A percentile compares a stretch with the other conserved stretches of the same genome.
Evolutionary conservation across 164 flowering plant genomes (phyloP).

Genomic region (Euptelea pleiosperma): DNA sequence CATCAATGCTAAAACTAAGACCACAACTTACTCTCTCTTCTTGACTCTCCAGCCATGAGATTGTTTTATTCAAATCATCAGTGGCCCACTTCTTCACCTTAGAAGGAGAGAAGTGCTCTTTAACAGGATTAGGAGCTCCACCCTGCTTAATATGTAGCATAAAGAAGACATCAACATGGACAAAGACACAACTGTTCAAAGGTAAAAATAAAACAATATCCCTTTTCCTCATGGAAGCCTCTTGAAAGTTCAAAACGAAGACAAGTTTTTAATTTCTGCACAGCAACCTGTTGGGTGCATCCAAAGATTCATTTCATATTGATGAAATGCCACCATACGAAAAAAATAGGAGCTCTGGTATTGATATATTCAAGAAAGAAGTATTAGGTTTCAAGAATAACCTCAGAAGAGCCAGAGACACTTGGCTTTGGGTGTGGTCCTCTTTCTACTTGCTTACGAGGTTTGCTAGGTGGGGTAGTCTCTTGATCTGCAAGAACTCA

Average conservation of each 20-base stretch:
- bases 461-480: slow-evolving; percentile 29
- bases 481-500: slow-evolving; percentile 40
- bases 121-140: slow-evolving; percentile 25
- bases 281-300: background rate
- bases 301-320: background rate
- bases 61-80: slow-evolving; percentile 65
- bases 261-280: background rate
- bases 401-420: slow-evolving; percentile 41
- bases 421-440: slow-evolving; percentile 25
- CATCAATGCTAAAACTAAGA: background rate
- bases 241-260: background rate
- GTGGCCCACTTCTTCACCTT: slow-evolving; percentile 74
- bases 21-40: slow-evolving; percentile 70
- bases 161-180: background rate
- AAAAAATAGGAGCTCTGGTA: background rate
- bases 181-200: background rate
- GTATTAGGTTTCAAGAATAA: slow-evolving; percentile 10
- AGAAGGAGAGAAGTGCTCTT: slow-evolving; percentile 44
- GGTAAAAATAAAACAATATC: background rate
- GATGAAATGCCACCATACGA: too few relatives aligned
- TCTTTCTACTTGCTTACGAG: slow-evolving; percentile 38
- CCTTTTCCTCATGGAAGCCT: background rate
- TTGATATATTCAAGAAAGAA: background rate
- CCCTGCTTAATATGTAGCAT: slow-evolving; percentile 30
- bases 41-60: slow-evolving; percentile 82